Conservation (phyloP, 208 protist species). For the Leptomonas pyrrhocoris region DNA sequence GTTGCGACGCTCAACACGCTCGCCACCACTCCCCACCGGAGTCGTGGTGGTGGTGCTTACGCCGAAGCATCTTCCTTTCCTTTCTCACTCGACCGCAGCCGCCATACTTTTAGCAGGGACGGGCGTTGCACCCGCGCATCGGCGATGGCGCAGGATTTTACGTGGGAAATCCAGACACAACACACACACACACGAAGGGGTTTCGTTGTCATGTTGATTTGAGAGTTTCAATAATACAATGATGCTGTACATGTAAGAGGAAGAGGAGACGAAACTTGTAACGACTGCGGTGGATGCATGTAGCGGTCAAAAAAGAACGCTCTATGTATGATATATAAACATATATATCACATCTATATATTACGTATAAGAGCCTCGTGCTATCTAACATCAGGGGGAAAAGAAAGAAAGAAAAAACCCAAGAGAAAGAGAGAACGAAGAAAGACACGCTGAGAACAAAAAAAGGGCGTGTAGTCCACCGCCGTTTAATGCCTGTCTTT, state of each 20-base stretch:
- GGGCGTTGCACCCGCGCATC: too few relatives aligned
- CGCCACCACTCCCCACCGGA: too few relatives aligned
- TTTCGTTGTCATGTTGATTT: not conserved
- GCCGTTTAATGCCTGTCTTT: not conserved
- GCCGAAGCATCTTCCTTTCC: too few relatives aligned
- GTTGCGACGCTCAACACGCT: too few relatives aligned
- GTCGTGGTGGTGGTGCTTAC: too few relatives aligned
- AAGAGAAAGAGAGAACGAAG: not conserved
- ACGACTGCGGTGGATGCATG: not conserved
- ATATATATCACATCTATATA: too few relatives aligned
- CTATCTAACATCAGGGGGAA: not conserved
- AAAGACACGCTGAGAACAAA: not conserved
- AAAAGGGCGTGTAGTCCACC: not conserved
- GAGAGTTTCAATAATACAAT: constrained; percentile 4
- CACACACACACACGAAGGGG: too few relatives aligned
- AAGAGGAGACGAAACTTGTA: not conserved
- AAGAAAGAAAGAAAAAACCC: not conserved
- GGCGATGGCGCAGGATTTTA: too few relatives aligned
- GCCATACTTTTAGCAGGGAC: too few relatives aligned
- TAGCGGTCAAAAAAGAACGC: not conserved
- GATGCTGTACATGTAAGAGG: constrained; percentile 9
- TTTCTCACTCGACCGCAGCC: too few relatives aligned
- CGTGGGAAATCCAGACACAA: too few relatives aligned
- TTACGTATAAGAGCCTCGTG: not conserved
- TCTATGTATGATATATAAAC: too few relatives aligned